These are phyloP conservation scores for Phialophora verrucosa DNA, from an alignment of 2,329 filamentous ascomycete genomes.

Conservation along the genomic window DNA sequence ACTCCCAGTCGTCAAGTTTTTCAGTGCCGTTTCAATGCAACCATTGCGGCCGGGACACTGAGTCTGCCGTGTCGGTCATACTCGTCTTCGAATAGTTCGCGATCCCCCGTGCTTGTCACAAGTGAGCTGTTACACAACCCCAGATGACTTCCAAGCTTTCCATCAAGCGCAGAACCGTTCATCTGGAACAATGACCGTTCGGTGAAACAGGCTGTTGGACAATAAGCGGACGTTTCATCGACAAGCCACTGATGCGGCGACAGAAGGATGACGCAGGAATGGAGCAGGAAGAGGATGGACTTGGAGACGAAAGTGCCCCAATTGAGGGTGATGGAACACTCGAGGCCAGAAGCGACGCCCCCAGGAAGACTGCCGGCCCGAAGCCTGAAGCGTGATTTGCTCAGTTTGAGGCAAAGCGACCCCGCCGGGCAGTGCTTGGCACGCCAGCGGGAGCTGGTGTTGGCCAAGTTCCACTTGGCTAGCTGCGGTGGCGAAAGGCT, in stretches of 20 bases:
- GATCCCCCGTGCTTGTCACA: not conserved
- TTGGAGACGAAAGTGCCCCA: constrained; percentile 7
- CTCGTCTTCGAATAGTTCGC: not conserved
- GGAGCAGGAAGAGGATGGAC: constrained; percentile 4
- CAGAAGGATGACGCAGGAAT: constrained; percentile 19
- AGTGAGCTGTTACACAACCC: not conserved
- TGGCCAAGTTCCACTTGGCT: constrained; percentile 21
- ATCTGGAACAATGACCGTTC: not conserved
- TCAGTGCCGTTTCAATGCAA: not conserved
- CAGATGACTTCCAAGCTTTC: not conserved
- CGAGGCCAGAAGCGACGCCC: constrained; percentile 5
- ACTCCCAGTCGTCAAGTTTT: not conserved
- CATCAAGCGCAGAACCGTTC: not conserved
- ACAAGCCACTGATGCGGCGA: constrained; percentile 22
- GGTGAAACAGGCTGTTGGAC: constrained; percentile 15
- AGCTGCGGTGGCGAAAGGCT: constrained; percentile 13
- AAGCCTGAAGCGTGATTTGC: constrained; percentile 20
- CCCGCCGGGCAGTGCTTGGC: not conserved
- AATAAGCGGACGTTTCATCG: constrained; percentile 17
- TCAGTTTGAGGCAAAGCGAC: constrained; percentile 20
- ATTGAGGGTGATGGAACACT: constrained; percentile 6
- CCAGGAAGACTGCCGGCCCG: constrained; percentile 1
- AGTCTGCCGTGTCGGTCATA: not conserved
- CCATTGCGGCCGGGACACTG: not conserved
- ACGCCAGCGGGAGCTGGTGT: constrained; percentile 3